phyloP scores from a whole-genome alignment of 164 flowering plant genomes.

The Litsea cubeba region DNA sequence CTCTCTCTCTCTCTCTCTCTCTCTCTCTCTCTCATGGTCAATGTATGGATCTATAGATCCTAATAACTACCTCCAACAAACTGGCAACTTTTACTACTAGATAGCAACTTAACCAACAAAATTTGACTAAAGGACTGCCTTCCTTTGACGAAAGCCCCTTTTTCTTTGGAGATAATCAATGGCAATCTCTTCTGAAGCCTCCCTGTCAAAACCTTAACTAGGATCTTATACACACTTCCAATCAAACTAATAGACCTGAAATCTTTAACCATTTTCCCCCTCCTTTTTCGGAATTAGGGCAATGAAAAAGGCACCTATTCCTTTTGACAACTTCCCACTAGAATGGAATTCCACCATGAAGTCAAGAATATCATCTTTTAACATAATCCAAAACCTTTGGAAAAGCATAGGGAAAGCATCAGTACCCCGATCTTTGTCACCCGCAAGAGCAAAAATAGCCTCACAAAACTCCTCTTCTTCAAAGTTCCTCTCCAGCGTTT shows the following conservation, averaged over 20 bases:
- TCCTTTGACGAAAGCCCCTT: background rate
- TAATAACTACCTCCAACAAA: too few relatives aligned
- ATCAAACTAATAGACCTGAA: constrained; percentile 4
- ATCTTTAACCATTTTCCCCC: background rate
- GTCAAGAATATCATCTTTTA: background rate
- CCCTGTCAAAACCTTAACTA: background rate
- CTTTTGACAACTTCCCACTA: background rate
- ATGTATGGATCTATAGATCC: too few relatives aligned
- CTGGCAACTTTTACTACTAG: too few relatives aligned
- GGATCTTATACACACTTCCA: background rate
- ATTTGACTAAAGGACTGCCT: background rate
- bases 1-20: too few relatives aligned
- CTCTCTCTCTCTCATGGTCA: too few relatives aligned
- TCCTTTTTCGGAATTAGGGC: background rate
- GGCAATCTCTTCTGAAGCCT: background rate
- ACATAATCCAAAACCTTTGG: background rate
- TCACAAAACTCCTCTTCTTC: too few relatives aligned
- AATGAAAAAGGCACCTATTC: background rate
- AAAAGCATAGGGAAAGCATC: background rate
- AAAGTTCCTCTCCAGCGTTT: too few relatives aligned
- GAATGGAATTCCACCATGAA: background rate
- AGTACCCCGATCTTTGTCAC: background rate
- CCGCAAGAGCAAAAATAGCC: background rate
- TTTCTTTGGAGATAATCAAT: background rate
- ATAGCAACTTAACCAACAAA: too few relatives aligned